Base-by-base conservation (phyloP, 257 asterid genomes). In the Euphrasia confusa region DNA sequence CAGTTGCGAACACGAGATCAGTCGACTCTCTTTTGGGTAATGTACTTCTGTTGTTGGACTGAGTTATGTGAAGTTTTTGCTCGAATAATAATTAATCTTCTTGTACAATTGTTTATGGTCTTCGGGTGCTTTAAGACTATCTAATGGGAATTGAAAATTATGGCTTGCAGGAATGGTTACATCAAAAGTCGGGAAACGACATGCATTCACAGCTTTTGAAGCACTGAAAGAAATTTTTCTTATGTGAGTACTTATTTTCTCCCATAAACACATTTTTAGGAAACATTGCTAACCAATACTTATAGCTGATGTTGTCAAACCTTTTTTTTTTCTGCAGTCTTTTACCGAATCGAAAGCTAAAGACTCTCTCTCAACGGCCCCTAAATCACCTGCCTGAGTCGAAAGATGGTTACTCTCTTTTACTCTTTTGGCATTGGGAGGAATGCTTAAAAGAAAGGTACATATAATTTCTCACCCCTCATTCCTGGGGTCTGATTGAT, bases 391-490 rank as follows among this genome's bases (percentile, higher is more conserved):
- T 89, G 50, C 73, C 95, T 60, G 95, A 88, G 62, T 83, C 86
- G 27, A 92, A 92, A 74, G 97, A 92, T 72, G 93, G 95, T 47
- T 32, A 86, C 71, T 89, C 97, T 63, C 86, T 93, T 64, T 78
- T 89, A 72, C 94, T 89, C 21, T 85, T 93, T 33, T 93, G 99
- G 97, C 58, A 87, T 76, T 93, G 95, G 94, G 99, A 93, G 84
- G 96, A 89, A 53, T 82, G 94, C 71, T 75, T 93, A 70, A 93
- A 93, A 75, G 85, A 85, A 63, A 93, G 99, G 99, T 93, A 80
- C 13, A 32, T 54, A 47, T 59, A 2, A 7, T 12, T 68, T 61
- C 27, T 27, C 0, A 54, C 11, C 27, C 40, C 58, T 28, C 49
- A 8, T 17, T 32, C 48, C 14, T 44, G 2, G 27, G 15, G 58